These are phyloP conservation scores for Starmerella apicola DNA, from an alignment of 805 yeast genomes.

Conservation along the genomic window DNA sequence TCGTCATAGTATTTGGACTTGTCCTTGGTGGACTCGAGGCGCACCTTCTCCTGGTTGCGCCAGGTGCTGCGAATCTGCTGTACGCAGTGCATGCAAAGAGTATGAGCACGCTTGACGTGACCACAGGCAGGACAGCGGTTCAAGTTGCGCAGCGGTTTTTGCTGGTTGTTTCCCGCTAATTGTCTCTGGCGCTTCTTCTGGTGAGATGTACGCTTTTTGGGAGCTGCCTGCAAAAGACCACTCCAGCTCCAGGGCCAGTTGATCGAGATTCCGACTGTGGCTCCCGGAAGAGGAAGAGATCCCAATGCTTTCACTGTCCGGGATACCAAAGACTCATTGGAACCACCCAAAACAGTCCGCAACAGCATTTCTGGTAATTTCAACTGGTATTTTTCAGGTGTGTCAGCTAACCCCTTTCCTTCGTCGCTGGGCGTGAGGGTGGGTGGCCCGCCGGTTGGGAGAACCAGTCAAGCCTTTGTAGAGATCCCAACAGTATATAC, in stretches of 20 bases:
- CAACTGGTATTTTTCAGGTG: constrained; percentile 1
- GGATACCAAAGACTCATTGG: not conserved
- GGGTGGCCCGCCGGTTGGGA: too few relatives aligned
- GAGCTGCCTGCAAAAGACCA: constrained; percentile 57
- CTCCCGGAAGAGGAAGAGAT: constrained; percentile 1
- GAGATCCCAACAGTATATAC: too few relatives aligned
- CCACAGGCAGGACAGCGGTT: constrained; percentile 96
- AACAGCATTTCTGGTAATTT: constrained; percentile 3
- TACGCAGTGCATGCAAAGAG: constrained; percentile 87
- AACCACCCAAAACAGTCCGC: constrained; percentile 11
- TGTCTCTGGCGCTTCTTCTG: constrained; percentile 73
- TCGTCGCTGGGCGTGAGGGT: too few relatives aligned
- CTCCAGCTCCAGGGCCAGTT: constrained; percentile 15
- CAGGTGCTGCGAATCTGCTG: constrained; percentile 66
- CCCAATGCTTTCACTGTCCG: constrained; percentile 1
- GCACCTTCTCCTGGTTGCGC: constrained; percentile 31
- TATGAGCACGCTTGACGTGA: constrained; percentile 75
- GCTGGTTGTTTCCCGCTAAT: constrained; percentile 69
- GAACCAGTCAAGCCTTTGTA: too few relatives aligned
- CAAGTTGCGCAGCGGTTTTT: constrained; percentile 60
- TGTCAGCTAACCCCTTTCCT: constrained; percentile 1
- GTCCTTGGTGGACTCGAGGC: constrained; percentile 15
- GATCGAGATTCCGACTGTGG: constrained; percentile 7
- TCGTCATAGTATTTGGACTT: constrained; percentile 21
- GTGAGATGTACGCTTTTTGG: constrained; percentile 86